These are phyloP conservation scores for Rhynchospora breviuscula DNA, from an alignment of 176 grass and related monocot genomes.

Conservation along the genomic window DNA sequence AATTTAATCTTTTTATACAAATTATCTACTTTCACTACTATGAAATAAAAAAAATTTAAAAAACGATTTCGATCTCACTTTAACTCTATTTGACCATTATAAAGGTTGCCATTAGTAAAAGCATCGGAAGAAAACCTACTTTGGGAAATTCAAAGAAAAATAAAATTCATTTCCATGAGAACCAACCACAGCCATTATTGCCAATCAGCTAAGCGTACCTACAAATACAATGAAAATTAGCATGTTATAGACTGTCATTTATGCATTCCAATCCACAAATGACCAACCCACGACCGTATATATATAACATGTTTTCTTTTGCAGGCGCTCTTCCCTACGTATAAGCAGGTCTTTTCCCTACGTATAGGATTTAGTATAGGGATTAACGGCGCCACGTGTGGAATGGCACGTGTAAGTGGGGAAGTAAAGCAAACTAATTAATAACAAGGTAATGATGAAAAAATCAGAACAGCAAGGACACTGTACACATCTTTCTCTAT, in stretches of 20 bases:
- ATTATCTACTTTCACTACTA: too few species aligned
- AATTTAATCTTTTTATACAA: too few species aligned
- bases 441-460: slow-evolving; percentile 60
- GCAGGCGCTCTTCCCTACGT: neutral
- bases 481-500: neutral
- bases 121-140: too few species aligned
- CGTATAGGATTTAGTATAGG: neutral
- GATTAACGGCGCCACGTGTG: slow-evolving; percentile 20
- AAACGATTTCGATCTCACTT: too few species aligned
- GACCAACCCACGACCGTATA: neutral
- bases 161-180: too few species aligned
- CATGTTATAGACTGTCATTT: neutral
- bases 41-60: too few species aligned
- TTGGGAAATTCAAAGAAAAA: too few species aligned
- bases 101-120: too few species aligned
- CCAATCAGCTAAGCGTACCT: neutral
- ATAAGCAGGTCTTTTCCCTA: neutral
- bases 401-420: slow-evolving; percentile 34
- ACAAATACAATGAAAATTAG: neutral
- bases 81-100: too few species aligned
- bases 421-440: slow-evolving; percentile 38
- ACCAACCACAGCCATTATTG: neutral
- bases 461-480: neutral
- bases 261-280: neutral
- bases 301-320: neutral